These are phyloP conservation scores for Porpolomopsis calyptriformis DNA, from an alignment of 768 basidiomycete species.

Conservation along the genomic window DNA sequence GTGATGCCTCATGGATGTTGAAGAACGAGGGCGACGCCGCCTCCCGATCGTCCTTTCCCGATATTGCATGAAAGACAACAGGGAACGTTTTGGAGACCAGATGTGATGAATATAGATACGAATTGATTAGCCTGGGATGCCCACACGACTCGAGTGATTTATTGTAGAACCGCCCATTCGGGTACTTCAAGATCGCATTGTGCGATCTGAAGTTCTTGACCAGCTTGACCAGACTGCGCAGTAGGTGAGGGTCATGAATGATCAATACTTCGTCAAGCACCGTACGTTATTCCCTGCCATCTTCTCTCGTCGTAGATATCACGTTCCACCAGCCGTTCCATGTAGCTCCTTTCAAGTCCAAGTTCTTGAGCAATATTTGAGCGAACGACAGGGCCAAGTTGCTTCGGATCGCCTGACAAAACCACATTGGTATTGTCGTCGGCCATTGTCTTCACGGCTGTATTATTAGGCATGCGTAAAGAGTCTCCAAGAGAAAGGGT, in stretches of 20 bases:
- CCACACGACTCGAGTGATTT: slow-evolving; percentile 42
- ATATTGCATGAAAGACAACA: slow-evolving; percentile 48
- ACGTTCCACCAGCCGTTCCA: slow-evolving; percentile 49
- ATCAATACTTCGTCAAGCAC: slow-evolving; percentile 7
- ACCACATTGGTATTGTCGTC: slow-evolving; percentile 43
- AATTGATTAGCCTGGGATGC: slow-evolving; percentile 28
- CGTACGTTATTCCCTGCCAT: slow-evolving; percentile 22
- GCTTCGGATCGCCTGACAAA: slow-evolving; percentile 61
- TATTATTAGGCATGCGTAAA: not conserved
- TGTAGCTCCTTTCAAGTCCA: slow-evolving; percentile 48
- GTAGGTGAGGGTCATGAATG: slow-evolving; percentile 4
- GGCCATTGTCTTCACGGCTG: slow-evolving; percentile 49
- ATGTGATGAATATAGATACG: slow-evolving; percentile 28
- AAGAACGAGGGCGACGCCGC: slow-evolving; percentile 61
- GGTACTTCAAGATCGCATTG: slow-evolving; percentile 45
- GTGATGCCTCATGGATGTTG: slow-evolving; percentile 48
- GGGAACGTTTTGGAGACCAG: slow-evolving; percentile 43
- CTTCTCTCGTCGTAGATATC: slow-evolving; percentile 29
- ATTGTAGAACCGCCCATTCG: slow-evolving; percentile 50
- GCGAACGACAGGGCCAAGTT: slow-evolving; percentile 58
- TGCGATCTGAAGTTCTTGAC: slow-evolving; percentile 60
- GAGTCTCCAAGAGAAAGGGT: not conserved
- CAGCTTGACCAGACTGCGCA: slow-evolving; percentile 47
- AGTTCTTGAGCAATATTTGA: slow-evolving; percentile 46
- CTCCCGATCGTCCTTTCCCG: slow-evolving; percentile 57